Percentiles rank a stretch among this genome's conserved stretches.
phyloP scores from a whole-genome alignment of 2,329 filamentous ascomycete species.

The Paraphoma sp. region DNA sequence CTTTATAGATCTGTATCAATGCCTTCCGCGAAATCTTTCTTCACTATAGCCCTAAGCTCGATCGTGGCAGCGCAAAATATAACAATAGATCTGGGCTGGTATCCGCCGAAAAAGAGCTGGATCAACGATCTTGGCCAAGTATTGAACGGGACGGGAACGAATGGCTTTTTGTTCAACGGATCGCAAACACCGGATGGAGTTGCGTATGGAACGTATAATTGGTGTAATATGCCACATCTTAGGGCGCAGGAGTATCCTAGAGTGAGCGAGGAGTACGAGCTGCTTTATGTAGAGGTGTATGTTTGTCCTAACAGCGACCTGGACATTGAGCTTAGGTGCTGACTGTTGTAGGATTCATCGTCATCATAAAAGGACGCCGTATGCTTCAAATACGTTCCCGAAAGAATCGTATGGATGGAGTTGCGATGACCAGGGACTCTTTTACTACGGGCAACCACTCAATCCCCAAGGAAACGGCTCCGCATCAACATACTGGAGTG shows the following conservation, averaged over 20 bases:
- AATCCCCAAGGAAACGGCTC: conserved; percentile 54
- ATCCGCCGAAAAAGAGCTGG: conserved; percentile 46
- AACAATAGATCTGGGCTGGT: conserved; percentile 39
- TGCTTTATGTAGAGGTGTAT: conserved; percentile 79
- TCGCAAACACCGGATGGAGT: conserved; percentile 62
- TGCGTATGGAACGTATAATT: conserved; percentile 74
- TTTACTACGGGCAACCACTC: conserved; percentile 70
- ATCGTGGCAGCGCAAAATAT: conserved; percentile 16
- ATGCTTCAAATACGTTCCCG: conserved; percentile 78
- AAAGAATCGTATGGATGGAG: conserved; percentile 75
- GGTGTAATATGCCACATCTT: conserved; percentile 90
- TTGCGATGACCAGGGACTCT: conserved; percentile 73
- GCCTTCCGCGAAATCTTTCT: conserved; percentile 18
- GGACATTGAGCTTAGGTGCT: neutral
- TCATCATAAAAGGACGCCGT: conserved; percentile 85
- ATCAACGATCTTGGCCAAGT: conserved; percentile 69
- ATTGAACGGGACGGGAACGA: conserved; percentile 66
- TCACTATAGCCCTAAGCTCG: conserved; percentile 27
- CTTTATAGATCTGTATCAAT: conserved; percentile 32
- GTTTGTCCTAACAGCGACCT: neutral
- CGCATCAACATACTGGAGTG: conserved; percentile 69
- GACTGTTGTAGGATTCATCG: conserved; percentile 65
- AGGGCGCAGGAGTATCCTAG: conserved; percentile 68
- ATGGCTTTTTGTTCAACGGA: conserved; percentile 77
- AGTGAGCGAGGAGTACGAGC: conserved; percentile 62